Base-by-base conservation (phyloP, 352 stramenopile genomes). In the Pythium aquatile region DNA sequence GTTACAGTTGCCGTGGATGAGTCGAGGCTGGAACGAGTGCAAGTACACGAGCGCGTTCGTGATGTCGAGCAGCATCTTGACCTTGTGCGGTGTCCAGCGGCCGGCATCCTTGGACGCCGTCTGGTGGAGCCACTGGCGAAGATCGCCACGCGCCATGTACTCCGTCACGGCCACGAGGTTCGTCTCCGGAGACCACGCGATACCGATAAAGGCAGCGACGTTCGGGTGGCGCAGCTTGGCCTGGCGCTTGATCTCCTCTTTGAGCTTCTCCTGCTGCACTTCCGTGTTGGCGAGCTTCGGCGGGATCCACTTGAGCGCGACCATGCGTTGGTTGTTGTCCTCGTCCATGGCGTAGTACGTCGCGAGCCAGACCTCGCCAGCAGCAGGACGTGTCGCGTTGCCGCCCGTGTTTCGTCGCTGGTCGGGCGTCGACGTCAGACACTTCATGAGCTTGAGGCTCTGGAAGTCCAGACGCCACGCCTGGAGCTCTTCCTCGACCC, bases 101-200 rank as follows among this genome's bases (percentile, higher is more conserved):
- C 81, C 78, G 17, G 68, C 66, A 37, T 83, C 68, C 10, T 71
- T 72, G 24, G 44, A 52, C 6, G 72, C 61, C 30, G 69, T 84
- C 48, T 76, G 77, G 58, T 87, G 81, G 55, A 93, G 77, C 72
- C 78, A 85, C n/a, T 86, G 80, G 1, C 83, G 78, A 29, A 93
- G 67, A 52, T 93, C 80, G 10, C 84, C 81, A 63, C 79, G 69
- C 26, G 76, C 58, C 81, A 91, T 85, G 68, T 90, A 91, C 74
- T 91, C 81, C 9, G 79, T 91, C 30, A 93, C 66, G 24, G 77
- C 79, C 2, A 85, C 68, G n/a, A 93, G 39, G 47, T 91, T 77
- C 10, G 80, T 87, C 44, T 89, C 72, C 13, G 70, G 70, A 24
- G 82, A 90, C 85, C 82, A 92, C 14, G 81, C 75, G 11, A 94